Percentiles rank a stretch among this genome's conserved stretches.
Evolutionary conservation across 495 filamentous ascomycete species (phyloP).

Genomic region (Talaromyces nanjingensis): DNA sequence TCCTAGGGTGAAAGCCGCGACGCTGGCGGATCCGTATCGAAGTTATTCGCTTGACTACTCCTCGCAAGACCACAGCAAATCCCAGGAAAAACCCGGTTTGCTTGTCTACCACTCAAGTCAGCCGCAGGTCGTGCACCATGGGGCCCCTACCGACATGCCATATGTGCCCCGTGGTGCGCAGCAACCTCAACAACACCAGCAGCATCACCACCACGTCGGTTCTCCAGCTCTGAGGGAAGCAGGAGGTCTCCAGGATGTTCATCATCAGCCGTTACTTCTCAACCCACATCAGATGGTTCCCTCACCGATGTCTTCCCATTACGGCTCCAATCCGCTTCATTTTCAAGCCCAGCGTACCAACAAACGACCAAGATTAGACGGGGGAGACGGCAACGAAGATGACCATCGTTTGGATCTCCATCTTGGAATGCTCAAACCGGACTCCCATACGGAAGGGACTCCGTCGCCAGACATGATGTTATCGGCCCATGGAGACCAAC

Average conservation of each 20-base stretch:
- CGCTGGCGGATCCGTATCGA: slow-evolving; percentile 36
- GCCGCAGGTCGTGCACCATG: slow-evolving; percentile 22
- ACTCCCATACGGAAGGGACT: slow-evolving; percentile 16
- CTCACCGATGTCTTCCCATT: slow-evolving; percentile 27
- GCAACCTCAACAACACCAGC: slow-evolving; percentile 17
- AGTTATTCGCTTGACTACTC: slow-evolving; percentile 33
- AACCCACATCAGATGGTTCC: slow-evolving; percentile 27
- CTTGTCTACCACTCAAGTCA: slow-evolving; percentile 28
- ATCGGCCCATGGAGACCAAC: slow-evolving; percentile 25
- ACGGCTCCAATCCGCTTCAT: slow-evolving; percentile 23
- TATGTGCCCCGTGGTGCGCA: slow-evolving; percentile 25
- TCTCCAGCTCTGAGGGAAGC: slow-evolving; percentile 23
- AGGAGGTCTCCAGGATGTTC: slow-evolving; percentile 21
- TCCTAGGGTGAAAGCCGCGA: slow-evolving; percentile 35
- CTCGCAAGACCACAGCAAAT: slow-evolving; percentile 27
- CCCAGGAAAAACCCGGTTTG: slow-evolving; percentile 26
- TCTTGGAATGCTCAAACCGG: slow-evolving; percentile 25
- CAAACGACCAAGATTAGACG: slow-evolving; percentile 26
- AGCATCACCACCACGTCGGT: slow-evolving; percentile 18
- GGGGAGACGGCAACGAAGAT: slow-evolving; percentile 17
- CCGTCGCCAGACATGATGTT: slow-evolving; percentile 29
- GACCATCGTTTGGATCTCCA: slow-evolving; percentile 16
- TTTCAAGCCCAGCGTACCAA: slow-evolving; percentile 23
- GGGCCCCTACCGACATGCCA: slow-evolving; percentile 22
- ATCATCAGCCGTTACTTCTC: slow-evolving; percentile 20